phyloP scores from a whole-genome alignment of 345 rosid genomes.

The Rhodamnia argentea region DNA sequence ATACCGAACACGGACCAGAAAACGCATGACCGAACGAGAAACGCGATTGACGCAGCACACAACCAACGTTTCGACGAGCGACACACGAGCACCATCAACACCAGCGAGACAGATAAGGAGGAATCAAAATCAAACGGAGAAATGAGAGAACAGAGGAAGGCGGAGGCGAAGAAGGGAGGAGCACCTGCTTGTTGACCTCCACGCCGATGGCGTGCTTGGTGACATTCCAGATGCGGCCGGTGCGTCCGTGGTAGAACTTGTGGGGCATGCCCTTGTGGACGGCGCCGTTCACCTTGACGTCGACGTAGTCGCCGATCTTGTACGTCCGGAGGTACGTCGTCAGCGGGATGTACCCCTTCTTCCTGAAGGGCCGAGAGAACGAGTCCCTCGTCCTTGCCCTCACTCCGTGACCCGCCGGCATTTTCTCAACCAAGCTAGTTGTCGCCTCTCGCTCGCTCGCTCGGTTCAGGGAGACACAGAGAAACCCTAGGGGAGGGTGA shows the following conservation, averaged over 20 bases:
- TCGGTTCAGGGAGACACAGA: background rate
- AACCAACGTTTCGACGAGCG: background rate
- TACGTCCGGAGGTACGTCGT: conserved; percentile 59
- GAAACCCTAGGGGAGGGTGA: background rate
- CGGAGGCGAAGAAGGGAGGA: background rate
- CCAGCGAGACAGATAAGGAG: background rate
- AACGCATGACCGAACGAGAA: background rate
- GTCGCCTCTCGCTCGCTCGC: background rate
- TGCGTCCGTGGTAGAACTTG: conserved; percentile 75
- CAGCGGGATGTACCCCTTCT: conserved; percentile 74
- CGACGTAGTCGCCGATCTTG: conserved; percentile 74
- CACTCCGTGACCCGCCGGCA: conserved; percentile 27
- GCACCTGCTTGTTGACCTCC: conserved; percentile 75
- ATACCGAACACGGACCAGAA: background rate
- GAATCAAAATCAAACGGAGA: background rate
- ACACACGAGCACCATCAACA: background rate
- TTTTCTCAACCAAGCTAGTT: background rate
- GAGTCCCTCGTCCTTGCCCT: conserved; percentile 67
- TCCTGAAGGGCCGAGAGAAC: conserved; percentile 66
- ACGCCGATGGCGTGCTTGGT: conserved; percentile 86
- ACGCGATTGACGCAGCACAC: background rate
- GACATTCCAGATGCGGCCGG: conserved; percentile 83
- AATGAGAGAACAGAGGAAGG: background rate
- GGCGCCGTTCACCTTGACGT: conserved; percentile 76
- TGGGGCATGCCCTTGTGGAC: conserved; percentile 93